phyloP scores from a whole-genome alignment of 2,329 filamentous ascomycete species.

The Chalara sp. region DNA sequence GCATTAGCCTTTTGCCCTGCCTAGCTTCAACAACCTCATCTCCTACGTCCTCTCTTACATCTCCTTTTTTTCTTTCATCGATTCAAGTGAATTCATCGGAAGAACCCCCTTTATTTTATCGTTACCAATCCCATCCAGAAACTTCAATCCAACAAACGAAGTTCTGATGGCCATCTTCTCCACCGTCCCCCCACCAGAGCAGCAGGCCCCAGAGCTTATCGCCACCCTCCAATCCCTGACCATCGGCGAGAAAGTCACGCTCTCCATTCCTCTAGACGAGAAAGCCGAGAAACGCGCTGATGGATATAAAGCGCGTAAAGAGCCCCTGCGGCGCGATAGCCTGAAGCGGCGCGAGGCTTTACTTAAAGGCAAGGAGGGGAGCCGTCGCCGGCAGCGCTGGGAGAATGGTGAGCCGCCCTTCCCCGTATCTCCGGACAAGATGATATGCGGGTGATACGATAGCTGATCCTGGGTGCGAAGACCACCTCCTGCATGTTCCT shows the following conservation, averaged over 20 bases:
- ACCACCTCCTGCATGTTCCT: conserved; percentile 80
- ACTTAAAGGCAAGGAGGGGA: conserved; percentile 86
- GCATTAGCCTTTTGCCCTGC: background rate
- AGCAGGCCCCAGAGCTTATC: conserved; percentile 19
- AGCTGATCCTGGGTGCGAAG: conserved; percentile 36
- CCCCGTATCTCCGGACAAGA: background rate
- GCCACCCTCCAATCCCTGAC: conserved; percentile 42
- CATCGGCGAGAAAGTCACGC: conserved; percentile 48
- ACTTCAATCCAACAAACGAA: background rate
- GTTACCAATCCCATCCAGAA: background rate
- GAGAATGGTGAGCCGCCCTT: conserved; percentile 68
- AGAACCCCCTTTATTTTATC: background rate
- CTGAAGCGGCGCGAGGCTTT: conserved; percentile 42
- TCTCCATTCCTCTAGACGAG: conserved; percentile 64
- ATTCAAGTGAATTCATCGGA: background rate
- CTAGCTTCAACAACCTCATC: background rate
- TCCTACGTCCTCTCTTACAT: background rate
- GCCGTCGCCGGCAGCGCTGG: conserved; percentile 79
- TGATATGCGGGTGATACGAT: conserved; percentile 1
- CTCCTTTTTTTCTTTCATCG: background rate
- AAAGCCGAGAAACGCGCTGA: conserved; percentile 37
- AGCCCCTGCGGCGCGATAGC: conserved; percentile 48
- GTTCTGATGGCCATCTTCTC: conserved; percentile 44
- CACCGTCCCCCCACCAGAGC: conserved; percentile 44
- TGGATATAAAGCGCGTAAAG: conserved; percentile 24